Evolutionary conservation across 106 monocot species (phyloP), one percentile per base, ranked within the genome.

Genomic region (Allium sativum): DNA sequence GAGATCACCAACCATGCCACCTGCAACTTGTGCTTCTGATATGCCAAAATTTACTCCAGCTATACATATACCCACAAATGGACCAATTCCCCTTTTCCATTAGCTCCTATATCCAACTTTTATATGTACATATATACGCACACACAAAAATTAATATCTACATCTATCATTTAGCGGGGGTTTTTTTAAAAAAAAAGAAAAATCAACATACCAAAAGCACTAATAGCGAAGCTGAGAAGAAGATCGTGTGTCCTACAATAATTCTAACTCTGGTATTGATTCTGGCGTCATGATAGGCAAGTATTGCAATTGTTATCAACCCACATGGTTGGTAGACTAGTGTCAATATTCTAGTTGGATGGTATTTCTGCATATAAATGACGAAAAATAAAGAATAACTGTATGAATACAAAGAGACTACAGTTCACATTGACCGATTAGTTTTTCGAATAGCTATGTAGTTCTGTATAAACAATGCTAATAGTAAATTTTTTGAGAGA

Each of bases 1-100:
- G 41, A 85, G 44, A 69, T 85, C 81, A 42, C 85, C 85, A 62
- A 85, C 72, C 85, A 85, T 78, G 15, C 81, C 85, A 2, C 85
- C 85, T 67, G 80, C 81, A 68, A 67, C 81, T 74, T 62, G 67
- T 65, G 68, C 85, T 72, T 81, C 85, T 46, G 81, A 71, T 56
- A 78, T 19, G 41, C 85, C 85, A 75, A 81, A 85, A 48, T 74
- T 61, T 52, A 48, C 85, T 56, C 85, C 80, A 7, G 75, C 42
- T 31, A 81, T 16, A 59, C 85, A 85, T 17, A 78, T 41, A 31
- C 65, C 74, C 6, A 81, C 57, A 50, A 78, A 85, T 5, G 60
- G 11, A 52, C 77, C 72, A 18, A 85, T 56, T 14, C 80, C 80
- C 19, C 85, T 63, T 58, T 75, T 12, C 85, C 81, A n/a, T 63